Base-by-base conservation (phyloP, 192 early-diverging fungal species). In the Gonapodya sp. region DNA sequence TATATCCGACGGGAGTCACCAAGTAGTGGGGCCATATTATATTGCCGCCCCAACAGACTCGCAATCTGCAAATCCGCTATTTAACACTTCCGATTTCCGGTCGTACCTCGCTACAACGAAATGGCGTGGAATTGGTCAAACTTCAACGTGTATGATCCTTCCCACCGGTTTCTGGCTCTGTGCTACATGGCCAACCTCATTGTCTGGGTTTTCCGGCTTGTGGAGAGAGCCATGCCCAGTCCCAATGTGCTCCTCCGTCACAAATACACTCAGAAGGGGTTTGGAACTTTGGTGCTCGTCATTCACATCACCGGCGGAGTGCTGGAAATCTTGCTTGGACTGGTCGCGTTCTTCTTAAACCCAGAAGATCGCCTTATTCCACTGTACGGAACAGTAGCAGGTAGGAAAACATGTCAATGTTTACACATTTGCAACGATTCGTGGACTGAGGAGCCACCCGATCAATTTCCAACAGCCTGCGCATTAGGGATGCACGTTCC, bases 321-420 rank as follows among this genome's bases (percentile, higher is more conserved):
- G 24, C 8, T 64, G 46, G 46, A 64, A 64, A 64, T 64, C 46
- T 24, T 64, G 8, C 46, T 64, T 8, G 46, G 46, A 8, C 46
- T 64, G 8, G 46, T 64, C 24, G 46, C 46, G 46, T 64, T 64
- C 46, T 64, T 64, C 46, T 64, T 64, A 24, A 64, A 64, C 46
- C 8, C 46, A 8, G 46, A 64, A 16, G 46, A 24, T 24, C 46
- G 24, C 46, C 46, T 64, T 24, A 64, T 64, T 64, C 46, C 46
- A 64, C 46, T 64, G 46, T 64, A 64, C 46, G 46, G 46, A 64
- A 64, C 46, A 64, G 46, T 64, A 16, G 46, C 46, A 64, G 46
- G 46, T 64, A 64, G 8, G 46, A 64, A 64, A 64, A 16, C 8
- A 64, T n/a, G n/a, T n/a, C n/a, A n/a, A n/a, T n/a, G 24, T 64